phyloP scores from a whole-genome alignment of 495 filamentous ascomycete species.

The Tuber calosporum region DNA sequence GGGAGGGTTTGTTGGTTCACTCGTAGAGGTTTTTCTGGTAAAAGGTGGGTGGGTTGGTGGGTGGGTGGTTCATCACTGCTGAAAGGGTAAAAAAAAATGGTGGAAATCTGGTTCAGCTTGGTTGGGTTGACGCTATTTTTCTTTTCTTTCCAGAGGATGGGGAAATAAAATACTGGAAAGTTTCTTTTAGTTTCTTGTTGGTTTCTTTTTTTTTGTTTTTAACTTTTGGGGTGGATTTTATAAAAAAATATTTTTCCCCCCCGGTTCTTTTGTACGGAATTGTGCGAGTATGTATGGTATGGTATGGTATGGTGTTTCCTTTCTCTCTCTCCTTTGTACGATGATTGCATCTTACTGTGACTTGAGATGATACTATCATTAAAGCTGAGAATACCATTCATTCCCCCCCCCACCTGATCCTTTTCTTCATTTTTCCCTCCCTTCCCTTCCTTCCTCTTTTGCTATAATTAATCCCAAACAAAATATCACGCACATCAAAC shows the following conservation, averaged over 20 bases:
- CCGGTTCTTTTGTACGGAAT: no score
- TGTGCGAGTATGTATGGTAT: no score
- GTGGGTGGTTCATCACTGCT: background rate
- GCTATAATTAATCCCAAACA: background rate
- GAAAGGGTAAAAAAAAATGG: background rate
- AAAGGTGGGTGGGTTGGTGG: no score
- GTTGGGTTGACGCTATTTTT: background rate
- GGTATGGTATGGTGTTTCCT: background rate
- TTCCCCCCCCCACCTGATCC: no score
- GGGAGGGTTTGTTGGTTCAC: no score
- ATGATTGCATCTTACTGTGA: background rate
- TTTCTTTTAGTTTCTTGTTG: no score
- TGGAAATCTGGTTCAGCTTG: background rate
- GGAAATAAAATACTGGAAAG: background rate
- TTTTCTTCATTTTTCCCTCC: background rate
- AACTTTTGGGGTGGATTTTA: background rate
- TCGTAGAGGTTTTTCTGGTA: no score
- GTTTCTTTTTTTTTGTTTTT: background rate
- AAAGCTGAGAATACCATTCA: background rate
- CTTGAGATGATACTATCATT: background rate
- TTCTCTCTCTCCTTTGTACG: background rate
- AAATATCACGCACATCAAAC: background rate
- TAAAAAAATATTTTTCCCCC: background rate
- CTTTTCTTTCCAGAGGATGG: background rate
- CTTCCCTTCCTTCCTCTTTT: background rate